Conservation (phyloP, 164 flowering plant genomes). For the Chloranthus sessilifolius region DNA sequence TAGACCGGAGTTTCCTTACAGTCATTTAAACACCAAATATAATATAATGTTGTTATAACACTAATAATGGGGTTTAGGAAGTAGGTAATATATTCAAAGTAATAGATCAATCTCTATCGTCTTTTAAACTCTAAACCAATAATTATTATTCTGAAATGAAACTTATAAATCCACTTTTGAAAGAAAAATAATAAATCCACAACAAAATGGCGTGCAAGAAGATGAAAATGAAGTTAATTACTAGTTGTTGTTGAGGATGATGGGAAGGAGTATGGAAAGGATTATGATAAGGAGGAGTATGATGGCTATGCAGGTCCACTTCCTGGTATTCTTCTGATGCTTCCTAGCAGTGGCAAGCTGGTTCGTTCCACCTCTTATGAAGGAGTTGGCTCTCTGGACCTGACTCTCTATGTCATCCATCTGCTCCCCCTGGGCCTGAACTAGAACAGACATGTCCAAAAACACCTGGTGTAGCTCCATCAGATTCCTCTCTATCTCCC, state of each 20-base stretch:
- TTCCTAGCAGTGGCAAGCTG: conserved; percentile 25
- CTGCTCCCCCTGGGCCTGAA: conserved; percentile 31
- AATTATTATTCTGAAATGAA: no score
- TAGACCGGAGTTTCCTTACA: no score
- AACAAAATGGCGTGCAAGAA: no score
- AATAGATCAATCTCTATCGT: no score
- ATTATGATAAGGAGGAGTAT: conserved; percentile 25
- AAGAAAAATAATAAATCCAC: no score
- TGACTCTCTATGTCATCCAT: conserved; percentile 36
- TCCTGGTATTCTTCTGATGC: conserved; percentile 33
- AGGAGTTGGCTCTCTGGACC: conserved; percentile 28
- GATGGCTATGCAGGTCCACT: conserved; percentile 36
- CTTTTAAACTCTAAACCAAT: no score
- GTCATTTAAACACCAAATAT: no score
- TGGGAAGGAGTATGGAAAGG: conserved; percentile 24
- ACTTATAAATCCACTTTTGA: no score
- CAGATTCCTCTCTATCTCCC: conserved; percentile 29
- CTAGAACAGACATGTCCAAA: conserved; percentile 34
- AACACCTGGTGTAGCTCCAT: conserved; percentile 34
- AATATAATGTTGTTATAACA: no score
- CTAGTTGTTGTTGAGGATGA: neutral
- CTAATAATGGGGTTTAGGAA: no score
- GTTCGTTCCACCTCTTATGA: conserved; percentile 24
- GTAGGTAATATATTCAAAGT: no score
- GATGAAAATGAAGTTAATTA: no score